Evolutionary conservation across 2,329 filamentous ascomycete species (phyloP), one percentile per base, ranked within the genome.

Genomic region (Beauveria australis): DNA sequence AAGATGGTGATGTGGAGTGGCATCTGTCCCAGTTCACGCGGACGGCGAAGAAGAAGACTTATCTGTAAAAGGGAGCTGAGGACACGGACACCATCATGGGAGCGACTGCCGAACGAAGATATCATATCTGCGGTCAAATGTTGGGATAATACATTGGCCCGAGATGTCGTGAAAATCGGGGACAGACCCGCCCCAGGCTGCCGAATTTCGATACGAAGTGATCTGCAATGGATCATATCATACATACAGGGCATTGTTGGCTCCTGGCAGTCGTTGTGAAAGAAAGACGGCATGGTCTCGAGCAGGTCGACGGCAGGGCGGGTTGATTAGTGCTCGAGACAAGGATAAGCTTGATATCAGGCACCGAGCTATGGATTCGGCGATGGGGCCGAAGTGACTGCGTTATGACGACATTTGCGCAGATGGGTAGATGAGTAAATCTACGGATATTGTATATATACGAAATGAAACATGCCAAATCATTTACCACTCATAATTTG

Each of bases 1-100:
- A 95, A 74, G 90, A 95, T 66, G 93, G 93, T 4, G 94, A 99
- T 74, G 86, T 95, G 5, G 94, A 99, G 76, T 99, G 94, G 94
- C 89, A 94, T 64, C 80, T 99, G 64, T 95, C 91, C 63, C 93
- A 97, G 71, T 99, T 96, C 74, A 99, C 93, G 9, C 82, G 94
- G 66, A 97, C 93, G 16, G 88, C 89, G 68, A 86, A 87, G 76
- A 97, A 97, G 84, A 97, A 97, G 85, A 91, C 96, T 70, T 96
- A 96, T 71, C 81, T 97, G 59, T 97, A 76, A 85, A 61, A 19
- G 19, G 12, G n/a, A 16, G 28, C 18, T 10, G 5, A 12, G n/a
- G 30, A 53, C 1, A 19, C 14, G 16, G 18, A 53, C 30, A 53
- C 14, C 19, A 18, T 14, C 10, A n/a, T 5, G 24, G 9, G 5